Conservation (phyloP, 1,284 basidiomycete genomes). For the Leucoagaricus sp. region DNA sequence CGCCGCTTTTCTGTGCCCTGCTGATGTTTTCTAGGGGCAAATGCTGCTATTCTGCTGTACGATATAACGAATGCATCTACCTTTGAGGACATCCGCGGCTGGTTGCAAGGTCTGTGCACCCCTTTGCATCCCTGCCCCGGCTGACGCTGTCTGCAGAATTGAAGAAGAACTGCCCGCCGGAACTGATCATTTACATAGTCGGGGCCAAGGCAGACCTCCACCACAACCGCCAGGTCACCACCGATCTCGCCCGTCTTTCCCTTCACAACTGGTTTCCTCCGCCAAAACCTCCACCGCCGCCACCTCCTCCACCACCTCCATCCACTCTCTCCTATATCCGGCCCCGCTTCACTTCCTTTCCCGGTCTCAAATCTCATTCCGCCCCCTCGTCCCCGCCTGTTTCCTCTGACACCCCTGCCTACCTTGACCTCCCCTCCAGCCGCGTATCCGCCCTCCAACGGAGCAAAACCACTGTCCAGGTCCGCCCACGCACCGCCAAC, state of each 20-base stretch:
- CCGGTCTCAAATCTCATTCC: conserved; percentile 64
- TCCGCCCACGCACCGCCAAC: conserved; percentile 40
- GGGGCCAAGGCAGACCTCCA: conserved; percentile 87
- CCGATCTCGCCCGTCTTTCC: conserved; percentile 79
- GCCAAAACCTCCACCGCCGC: conserved; percentile 63
- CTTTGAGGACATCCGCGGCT: conserved; percentile 90
- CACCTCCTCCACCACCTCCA: conserved; percentile 52
- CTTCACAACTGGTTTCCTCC: conserved; percentile 84
- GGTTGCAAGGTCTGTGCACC: conserved; percentile 77
- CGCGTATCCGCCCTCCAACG: conserved; percentile 46
- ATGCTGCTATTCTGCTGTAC: conserved; percentile 95
- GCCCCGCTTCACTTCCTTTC: conserved; percentile 83
- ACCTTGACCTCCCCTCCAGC: conserved; percentile 49
- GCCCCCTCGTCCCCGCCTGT: conserved; percentile 39
- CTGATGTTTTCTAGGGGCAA: conserved; percentile 57
- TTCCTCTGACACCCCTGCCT: conserved; percentile 49
- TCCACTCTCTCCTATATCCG: conserved; percentile 82
- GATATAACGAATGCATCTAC: conserved; percentile 93
- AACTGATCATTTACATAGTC: conserved; percentile 90
- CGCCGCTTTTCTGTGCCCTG: conserved; percentile 12
- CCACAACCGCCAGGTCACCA: conserved; percentile 69
- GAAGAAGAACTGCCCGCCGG: conserved; percentile 82
- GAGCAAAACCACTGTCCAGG: conserved; percentile 44
- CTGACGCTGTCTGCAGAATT: conserved; percentile 58
- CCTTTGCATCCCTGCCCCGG: conserved; percentile 18